These are phyloP conservation scores for Durusdinium trenchii DNA, from an alignment of 73 alveolate species.

Conservation along the genomic window DNA sequence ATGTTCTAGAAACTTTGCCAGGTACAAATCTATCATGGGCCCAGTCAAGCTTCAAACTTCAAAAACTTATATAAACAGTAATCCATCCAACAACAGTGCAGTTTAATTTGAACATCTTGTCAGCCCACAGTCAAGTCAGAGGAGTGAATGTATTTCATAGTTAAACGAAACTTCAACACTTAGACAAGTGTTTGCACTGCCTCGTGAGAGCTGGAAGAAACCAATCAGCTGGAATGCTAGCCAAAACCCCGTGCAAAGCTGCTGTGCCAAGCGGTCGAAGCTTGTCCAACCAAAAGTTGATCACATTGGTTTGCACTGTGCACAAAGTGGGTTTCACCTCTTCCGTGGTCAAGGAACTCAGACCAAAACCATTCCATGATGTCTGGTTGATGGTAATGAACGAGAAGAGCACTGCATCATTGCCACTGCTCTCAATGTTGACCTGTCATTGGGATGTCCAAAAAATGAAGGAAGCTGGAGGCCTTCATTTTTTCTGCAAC, in stretches of 20 bases:
- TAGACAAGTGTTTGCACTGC: too few relatives aligned
- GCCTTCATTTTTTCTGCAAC: too few relatives aligned
- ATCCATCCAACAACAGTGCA: too few relatives aligned
- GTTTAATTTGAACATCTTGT: too few relatives aligned
- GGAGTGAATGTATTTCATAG: too few relatives aligned
- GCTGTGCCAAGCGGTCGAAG: neutral
- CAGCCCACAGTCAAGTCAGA: too few relatives aligned
- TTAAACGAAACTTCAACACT: too few relatives aligned
- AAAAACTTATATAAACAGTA: too few relatives aligned
- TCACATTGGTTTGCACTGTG: neutral
- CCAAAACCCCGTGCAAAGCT: neutral
- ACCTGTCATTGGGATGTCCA: neutral
- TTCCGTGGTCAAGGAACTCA: neutral
- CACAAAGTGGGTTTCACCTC: neutral
- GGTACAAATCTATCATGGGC: too few relatives aligned
- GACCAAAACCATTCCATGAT: neutral
- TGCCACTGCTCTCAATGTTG: neutral
- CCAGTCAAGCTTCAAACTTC: too few relatives aligned
- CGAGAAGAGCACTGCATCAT: neutral
- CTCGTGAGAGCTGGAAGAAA: neutral
- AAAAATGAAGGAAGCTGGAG: too few relatives aligned
- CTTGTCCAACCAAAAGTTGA: slow-evolving; percentile 11
- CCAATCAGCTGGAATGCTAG: neutral
- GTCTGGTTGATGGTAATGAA: neutral
- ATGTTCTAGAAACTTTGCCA: too few relatives aligned